A percentile compares a stretch with the other conserved stretches of the same genome.
Conservation (phyloP, 208 protist species). For the Acanthamoeba rhysodes region DNA sequence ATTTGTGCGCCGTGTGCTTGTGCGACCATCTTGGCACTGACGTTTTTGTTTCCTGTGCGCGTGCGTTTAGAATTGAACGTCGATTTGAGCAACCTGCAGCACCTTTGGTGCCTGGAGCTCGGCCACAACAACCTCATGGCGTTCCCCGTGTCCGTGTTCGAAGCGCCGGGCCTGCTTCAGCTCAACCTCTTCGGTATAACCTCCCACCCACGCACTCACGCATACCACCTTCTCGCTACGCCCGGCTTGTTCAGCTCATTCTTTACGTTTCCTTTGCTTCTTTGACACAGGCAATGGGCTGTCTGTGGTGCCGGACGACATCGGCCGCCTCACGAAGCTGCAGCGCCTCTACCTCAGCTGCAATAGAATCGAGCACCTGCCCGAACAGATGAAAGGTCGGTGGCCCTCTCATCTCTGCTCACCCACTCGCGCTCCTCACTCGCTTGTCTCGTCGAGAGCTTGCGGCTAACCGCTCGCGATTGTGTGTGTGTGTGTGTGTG, state of each 20-base stretch:
- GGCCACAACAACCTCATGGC: not conserved
- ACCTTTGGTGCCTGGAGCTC: conserved; percentile 17
- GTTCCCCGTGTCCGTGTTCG: not conserved
- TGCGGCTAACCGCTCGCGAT: not conserved
- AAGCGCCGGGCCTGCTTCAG: conserved; percentile 1
- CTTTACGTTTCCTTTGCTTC: not conserved
- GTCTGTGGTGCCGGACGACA: conserved; percentile 22
- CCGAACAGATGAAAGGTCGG: not conserved
- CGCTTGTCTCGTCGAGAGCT: too few relatives aligned
- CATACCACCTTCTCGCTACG: not conserved
- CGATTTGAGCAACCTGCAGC: not conserved
- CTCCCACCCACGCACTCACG: not conserved
- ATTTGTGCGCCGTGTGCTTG: not conserved
- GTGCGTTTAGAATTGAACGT: not conserved
- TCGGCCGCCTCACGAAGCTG: conserved; percentile 6
- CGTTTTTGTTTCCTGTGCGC: not conserved
- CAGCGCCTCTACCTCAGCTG: conserved; percentile 7
- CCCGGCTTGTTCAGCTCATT: not conserved
- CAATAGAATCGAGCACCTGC: conserved; percentile 15
- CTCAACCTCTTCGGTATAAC: conserved; percentile 17
- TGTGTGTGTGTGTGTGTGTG: too few relatives aligned
- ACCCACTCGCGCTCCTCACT: not conserved
- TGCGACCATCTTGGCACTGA: not conserved
- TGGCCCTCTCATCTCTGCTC: not conserved
- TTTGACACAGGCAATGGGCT: not conserved